Conservation (phyloP, 2,329 filamentous ascomycete species). For the Monilinia polystroma region DNA sequence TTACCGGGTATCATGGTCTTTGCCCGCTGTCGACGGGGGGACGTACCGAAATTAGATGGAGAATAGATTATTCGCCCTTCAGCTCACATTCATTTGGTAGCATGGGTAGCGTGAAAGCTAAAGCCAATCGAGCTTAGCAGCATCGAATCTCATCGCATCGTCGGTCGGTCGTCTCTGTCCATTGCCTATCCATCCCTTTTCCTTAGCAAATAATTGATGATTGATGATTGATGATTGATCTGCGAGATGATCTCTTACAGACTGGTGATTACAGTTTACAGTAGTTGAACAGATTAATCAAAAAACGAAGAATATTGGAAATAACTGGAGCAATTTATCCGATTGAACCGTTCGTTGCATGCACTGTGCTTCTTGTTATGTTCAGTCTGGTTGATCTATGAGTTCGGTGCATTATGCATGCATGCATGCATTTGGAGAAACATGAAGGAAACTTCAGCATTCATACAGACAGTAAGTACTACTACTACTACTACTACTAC, state of each 20-base stretch:
- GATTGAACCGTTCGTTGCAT: neutral
- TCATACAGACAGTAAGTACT: too few species aligned
- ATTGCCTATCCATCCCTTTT: neutral
- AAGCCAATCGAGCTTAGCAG: neutral
- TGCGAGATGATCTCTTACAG: neutral
- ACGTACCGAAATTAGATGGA: conserved; percentile 16
- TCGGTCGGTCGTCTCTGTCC: neutral
- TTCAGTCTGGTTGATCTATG: neutral
- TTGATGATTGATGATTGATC: conserved; percentile 14
- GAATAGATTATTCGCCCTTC: conserved; percentile 1
- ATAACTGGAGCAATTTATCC: neutral
- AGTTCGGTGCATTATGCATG: neutral
- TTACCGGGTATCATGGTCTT: conserved; percentile 2
- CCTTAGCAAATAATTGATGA: neutral
- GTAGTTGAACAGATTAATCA: neutral
- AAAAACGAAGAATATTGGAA: neutral
- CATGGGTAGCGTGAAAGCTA: neutral
- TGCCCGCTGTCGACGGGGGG: conserved; percentile 9
- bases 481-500: too few species aligned
- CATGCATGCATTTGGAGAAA: neutral
- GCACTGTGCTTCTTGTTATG: neutral
- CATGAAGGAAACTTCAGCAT: neutral
- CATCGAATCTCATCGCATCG: conserved; percentile 5
- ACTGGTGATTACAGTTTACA: neutral
- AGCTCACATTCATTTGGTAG: neutral